Percentiles rank a stretch among this genome's conserved stretches.
phyloP scores from a whole-genome alignment of 2,329 filamentous ascomycete genomes.

The Aspergillus awamori region DNA sequence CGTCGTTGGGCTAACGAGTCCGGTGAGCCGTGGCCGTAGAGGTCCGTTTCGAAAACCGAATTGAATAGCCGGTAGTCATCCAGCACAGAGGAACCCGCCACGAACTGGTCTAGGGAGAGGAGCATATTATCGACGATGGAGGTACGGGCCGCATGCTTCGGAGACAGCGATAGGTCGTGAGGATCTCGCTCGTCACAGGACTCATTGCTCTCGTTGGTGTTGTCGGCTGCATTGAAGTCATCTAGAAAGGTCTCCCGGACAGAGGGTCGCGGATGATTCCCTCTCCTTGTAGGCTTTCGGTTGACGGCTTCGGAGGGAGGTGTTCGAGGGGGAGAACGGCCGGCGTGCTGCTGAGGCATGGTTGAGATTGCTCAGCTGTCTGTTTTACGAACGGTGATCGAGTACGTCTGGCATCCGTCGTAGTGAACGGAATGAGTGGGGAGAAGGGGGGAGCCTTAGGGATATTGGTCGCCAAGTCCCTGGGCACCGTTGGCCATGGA shows the following conservation, averaged over 20 bases:
- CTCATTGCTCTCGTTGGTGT: constrained; percentile 36
- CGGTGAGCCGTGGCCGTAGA: constrained; percentile 34
- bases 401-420: background rate
- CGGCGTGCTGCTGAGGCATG: constrained; percentile 34
- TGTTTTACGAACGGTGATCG: constrained; percentile 13
- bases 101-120: constrained; percentile 84
- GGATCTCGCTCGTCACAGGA: constrained; percentile 47
- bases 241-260: constrained; percentile 47
- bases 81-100: constrained; percentile 39
- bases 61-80: constrained; percentile 44
- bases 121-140: constrained; percentile 97
- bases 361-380: constrained; percentile 22
- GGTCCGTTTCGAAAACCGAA: constrained; percentile 46
- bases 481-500: background rate
- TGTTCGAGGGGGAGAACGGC: constrained; percentile 44
- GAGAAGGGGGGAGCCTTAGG: background rate
- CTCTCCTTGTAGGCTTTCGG: constrained; percentile 34
- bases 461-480: background rate
- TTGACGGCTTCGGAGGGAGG: constrained; percentile 41
- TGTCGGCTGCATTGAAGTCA: constrained; percentile 36
- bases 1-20: constrained; percentile 43
- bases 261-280: constrained; percentile 34
- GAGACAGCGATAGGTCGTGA: constrained; percentile 82
- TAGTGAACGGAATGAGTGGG: constrained; percentile 8
- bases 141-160: constrained; percentile 76